Percentiles rank a stretch among this genome's conserved stretches.
phyloP scores from a whole-genome alignment of 2,329 filamentous ascomycete species.

The Cryphonectria nitschkei region DNA sequence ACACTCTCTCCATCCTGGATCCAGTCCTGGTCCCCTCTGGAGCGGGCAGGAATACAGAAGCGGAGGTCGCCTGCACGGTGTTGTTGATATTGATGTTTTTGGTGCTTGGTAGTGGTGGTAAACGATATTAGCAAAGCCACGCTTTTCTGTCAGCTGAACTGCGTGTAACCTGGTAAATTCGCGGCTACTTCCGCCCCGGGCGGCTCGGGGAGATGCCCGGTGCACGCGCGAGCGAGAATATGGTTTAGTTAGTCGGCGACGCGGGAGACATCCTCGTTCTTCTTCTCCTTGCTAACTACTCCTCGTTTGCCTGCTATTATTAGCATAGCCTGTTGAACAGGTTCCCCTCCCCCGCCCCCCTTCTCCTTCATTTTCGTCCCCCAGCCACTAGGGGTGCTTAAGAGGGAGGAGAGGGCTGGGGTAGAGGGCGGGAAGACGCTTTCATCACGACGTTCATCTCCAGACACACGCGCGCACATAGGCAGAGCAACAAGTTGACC shows the following conservation, averaged over 20 bases:
- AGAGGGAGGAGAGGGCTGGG: too few relatives aligned
- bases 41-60: background rate
- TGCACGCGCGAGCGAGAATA: background rate
- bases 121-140: background rate
- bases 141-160: background rate
- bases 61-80: background rate
- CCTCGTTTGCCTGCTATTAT: background rate
- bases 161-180: background rate
- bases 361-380: background rate
- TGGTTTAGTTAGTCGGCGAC: constrained; percentile 7
- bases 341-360: background rate
- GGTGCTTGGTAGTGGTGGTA: background rate
- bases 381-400: background rate
- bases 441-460: background rate
- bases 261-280: background rate
- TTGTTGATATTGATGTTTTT: background rate
- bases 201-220: constrained; percentile 7
- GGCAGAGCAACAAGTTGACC: background rate
- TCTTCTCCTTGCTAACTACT: background rate
- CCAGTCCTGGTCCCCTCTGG: background rate
- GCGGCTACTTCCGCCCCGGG: constrained; percentile 12
- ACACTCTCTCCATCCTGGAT: background rate
- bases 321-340: background rate
- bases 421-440: background rate
- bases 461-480: background rate